phyloP scores from a whole-genome alignment of 78 protist genomes.

The Capsaspora owczarzaki region DNA sequence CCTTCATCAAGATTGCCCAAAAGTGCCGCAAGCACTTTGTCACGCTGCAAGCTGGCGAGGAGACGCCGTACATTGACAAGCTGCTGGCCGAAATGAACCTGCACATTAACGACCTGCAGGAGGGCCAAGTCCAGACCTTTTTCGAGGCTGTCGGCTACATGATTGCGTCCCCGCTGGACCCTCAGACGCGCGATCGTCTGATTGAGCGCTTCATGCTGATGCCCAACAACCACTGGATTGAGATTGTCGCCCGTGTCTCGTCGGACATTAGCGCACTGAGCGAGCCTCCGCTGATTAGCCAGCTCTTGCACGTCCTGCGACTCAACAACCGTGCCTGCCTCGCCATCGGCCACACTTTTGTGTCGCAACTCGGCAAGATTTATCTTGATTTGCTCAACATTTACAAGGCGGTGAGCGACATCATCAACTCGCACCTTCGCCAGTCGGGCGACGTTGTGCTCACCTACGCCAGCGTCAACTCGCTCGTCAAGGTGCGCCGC shows the following conservation, averaged over 20 bases:
- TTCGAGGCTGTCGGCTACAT: conserved; percentile 92
- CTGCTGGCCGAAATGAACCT: conserved; percentile 46
- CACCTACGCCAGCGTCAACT: too few relatives aligned
- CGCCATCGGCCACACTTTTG: conserved; percentile 66
- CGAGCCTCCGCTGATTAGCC: conserved; percentile 3
- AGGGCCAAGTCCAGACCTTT: conserved; percentile 82
- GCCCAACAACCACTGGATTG: conserved; percentile 78
- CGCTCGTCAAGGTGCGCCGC: too few relatives aligned
- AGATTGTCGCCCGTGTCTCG: conserved; percentile 38
- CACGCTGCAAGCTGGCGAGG: conserved; percentile 57
- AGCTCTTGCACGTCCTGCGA: conserved; percentile 60
- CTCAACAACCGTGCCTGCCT: conserved; percentile 62
- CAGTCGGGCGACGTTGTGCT: too few relatives aligned
- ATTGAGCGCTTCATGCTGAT: conserved; percentile 60
- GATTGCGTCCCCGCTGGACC: conserved; percentile 53
- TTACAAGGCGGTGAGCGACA: neutral
- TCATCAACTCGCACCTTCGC: too few relatives aligned
- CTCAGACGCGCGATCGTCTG: conserved; percentile 40
- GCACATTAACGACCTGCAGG: conserved; percentile 62
- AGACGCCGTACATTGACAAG: conserved; percentile 80
- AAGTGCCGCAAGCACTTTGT: conserved; percentile 86
- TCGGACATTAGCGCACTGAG: conserved; percentile 15
- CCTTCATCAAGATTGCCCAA: conserved; percentile 95
- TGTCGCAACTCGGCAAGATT: conserved; percentile 62
- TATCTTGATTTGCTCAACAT: conserved; percentile 65